Evolutionary conservation across 108 stramenopile genomes (phyloP).

Genomic region (Nitzschia putrida): DNA sequence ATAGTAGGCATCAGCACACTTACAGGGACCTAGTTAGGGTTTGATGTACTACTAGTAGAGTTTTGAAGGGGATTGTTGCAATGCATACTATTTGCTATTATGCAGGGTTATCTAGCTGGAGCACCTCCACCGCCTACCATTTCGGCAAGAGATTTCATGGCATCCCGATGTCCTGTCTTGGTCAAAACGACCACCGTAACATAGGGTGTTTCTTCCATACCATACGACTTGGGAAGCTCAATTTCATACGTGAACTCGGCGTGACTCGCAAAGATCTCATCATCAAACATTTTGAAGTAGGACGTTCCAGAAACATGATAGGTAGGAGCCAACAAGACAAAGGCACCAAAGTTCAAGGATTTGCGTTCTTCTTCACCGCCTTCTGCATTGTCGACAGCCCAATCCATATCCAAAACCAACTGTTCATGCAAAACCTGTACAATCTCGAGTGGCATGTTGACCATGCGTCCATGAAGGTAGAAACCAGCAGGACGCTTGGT

Average conservation of each 20-base stretch:
- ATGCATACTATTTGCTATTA: no score
- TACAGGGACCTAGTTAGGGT: no score
- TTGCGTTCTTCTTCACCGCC: conserved; percentile 62
- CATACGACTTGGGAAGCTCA: conserved; percentile 58
- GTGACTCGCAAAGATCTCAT: conserved; percentile 76
- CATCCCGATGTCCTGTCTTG: conserved; percentile 74
- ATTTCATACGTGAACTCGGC: conserved; percentile 78
- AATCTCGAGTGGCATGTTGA: conserved; percentile 84
- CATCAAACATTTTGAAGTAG: conserved; percentile 82
- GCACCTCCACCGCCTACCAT: conserved; percentile 45
- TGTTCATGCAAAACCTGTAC: conserved; percentile 76
- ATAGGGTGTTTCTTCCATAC: conserved; percentile 57
- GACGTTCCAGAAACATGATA: conserved; percentile 20
- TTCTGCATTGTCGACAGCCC: conserved; percentile 67
- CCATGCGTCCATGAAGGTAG: conserved; percentile 81
- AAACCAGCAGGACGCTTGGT: conserved; percentile 85
- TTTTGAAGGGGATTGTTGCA: no score
- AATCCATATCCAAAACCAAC: conserved; percentile 82
- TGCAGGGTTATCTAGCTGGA: no score
- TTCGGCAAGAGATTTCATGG: conserved; percentile 68
- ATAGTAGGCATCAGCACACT: no score
- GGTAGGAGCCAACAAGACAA: conserved; percentile 75
- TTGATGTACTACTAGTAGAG: no score
- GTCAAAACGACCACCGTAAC: conserved; percentile 77
- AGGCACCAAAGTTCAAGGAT: conserved; percentile 79